Base-by-base conservation (phyloP, 192 early-diverging fungal species). In the Mortierella antarctica region DNA sequence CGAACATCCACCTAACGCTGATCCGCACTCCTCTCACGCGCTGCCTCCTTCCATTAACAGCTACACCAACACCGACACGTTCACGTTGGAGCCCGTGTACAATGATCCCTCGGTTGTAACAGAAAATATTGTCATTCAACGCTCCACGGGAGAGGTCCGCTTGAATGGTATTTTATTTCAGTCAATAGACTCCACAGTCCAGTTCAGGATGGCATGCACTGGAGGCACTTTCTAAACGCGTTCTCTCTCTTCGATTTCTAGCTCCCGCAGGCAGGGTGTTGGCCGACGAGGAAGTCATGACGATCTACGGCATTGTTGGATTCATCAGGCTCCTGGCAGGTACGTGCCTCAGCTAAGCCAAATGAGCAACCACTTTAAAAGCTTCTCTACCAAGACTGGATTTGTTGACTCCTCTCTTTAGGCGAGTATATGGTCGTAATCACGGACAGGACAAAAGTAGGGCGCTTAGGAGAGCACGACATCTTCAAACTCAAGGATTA, bases 341-440 rank as follows among this genome's bases (percentile, higher is more conserved):
- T 90, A 83, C 20, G 67, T 61, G 5, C 17, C 57, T 40, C 44
- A 15, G 53, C n/a, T 44, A 21, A 8, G 54, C n/a, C 23, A 1
- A 15, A 15, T 55, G 54, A 21, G 18, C 18, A 12, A n/a, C 54
- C 31, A 3, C 31, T 31, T 31, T 31, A 31, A 31, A 31, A 1
- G 31, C 31, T 2, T 31, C 31, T 31, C 3, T 1, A 31, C 31
- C 4, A 51, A 51, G 4, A 51, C 5, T 59, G 13, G 10, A 15
- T 59, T 59, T 56, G 54, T 23, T 23, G 54, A 10, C 54, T 7
- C 45, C 41, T 10, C 48, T 64, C 12, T 58, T 48, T 50, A 93
- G 95, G 95, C 39, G 90, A 92, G 62, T 91, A 94, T 68, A 82
- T 96, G 53, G 82, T 96, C 41, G 88, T 94, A 61, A 89, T 95